phyloP scores from a whole-genome alignment of 1,139 yeast species.

The Geotrichum citri-aurantii region DNA sequence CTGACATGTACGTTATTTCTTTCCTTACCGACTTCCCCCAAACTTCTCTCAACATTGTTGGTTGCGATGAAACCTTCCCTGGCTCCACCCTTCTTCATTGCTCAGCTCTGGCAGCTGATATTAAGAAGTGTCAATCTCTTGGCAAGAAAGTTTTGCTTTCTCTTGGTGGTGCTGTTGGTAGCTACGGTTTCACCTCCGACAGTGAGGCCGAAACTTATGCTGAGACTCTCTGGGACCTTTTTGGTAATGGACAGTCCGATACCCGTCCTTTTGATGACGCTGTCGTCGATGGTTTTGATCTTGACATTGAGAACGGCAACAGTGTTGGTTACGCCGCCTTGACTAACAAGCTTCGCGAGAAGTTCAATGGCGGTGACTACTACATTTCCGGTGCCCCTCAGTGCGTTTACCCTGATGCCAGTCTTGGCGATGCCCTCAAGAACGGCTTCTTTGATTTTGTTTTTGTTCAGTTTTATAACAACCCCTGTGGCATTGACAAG shows the following conservation, averaged over 20 bases:
- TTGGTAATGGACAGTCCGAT: conserved; percentile 65
- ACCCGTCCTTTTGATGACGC: conserved; percentile 70
- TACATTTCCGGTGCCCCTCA: conserved; percentile 92
- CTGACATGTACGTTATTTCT: conserved; percentile 68
- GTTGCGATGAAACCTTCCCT: conserved; percentile 50
- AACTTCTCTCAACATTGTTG: conserved; percentile 54
- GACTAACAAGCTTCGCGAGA: conserved; percentile 46
- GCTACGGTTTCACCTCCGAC: conserved; percentile 64
- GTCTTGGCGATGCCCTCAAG: conserved; percentile 60
- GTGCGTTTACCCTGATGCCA: conserved; percentile 86
- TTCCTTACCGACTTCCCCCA: conserved; percentile 60
- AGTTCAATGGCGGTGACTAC: conserved; percentile 47
- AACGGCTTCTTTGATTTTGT: conserved; percentile 71
- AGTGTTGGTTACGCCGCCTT: conserved; percentile 51
- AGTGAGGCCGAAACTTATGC: conserved; percentile 64
- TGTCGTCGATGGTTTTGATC: conserved; percentile 62
- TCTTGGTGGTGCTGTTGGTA: conserved; percentile 76
- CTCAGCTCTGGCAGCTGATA: conserved; percentile 60
- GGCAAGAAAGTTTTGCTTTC: conserved; percentile 74
- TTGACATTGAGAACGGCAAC: conserved; percentile 57
- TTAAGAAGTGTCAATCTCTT: conserved; percentile 60
- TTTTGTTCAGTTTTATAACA: conserved; percentile 89
- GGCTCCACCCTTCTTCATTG: conserved; percentile 53
- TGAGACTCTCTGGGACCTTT: conserved; percentile 68
- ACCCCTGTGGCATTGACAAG: conserved; percentile 51